These are phyloP conservation scores for Lactifluus volemus DNA, from an alignment of 768 basidiomycete species.

Conservation along the genomic window DNA sequence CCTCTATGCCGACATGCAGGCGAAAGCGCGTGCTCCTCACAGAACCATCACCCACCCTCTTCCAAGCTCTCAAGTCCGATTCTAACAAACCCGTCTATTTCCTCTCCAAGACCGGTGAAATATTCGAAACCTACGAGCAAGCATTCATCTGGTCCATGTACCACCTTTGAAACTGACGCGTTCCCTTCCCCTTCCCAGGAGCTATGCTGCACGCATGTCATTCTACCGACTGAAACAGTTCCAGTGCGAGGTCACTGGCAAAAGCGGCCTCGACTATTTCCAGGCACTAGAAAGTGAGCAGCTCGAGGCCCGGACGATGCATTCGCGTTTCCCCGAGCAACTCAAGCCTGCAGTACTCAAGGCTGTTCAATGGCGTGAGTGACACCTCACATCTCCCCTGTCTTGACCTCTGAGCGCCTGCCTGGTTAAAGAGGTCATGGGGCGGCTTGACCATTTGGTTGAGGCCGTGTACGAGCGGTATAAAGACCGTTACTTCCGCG, in stretches of 20 bases:
- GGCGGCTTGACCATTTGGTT: constrained; percentile 89
- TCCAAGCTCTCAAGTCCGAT: constrained; percentile 54
- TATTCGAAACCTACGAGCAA: constrained; percentile 94
- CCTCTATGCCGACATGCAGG: constrained; percentile 75
- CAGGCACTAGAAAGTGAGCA: constrained; percentile 88
- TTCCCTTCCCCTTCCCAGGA: constrained; percentile 29
- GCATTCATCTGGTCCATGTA: constrained; percentile 30
- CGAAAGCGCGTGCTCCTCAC: constrained; percentile 87
- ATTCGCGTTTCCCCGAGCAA: constrained; percentile 85
- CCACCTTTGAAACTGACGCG: constrained; percentile 21
- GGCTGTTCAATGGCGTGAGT: constrained; percentile 96
- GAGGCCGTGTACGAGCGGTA: constrained; percentile 94
- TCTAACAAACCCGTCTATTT: constrained; percentile 78
- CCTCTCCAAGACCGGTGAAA: constrained; percentile 91
- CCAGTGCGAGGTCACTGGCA: constrained; percentile 96
- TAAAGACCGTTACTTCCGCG: constrained; percentile 89
- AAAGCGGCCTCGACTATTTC: constrained; percentile 89
- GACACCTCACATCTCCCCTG: constrained; percentile 18
- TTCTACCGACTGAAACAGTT: constrained; percentile 94
- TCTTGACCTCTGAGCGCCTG: constrained; percentile 11
- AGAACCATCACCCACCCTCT: constrained; percentile 64
- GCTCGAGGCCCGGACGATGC: constrained; percentile 81
- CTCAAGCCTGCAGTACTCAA: constrained; percentile 88
- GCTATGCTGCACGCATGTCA: constrained; percentile 86
- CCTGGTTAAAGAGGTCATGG: constrained; percentile 75